These are phyloP conservation scores for Pneumocystis oryctolagi DNA, from an alignment of 1,139 yeast species.

Conservation along the genomic window DNA sequence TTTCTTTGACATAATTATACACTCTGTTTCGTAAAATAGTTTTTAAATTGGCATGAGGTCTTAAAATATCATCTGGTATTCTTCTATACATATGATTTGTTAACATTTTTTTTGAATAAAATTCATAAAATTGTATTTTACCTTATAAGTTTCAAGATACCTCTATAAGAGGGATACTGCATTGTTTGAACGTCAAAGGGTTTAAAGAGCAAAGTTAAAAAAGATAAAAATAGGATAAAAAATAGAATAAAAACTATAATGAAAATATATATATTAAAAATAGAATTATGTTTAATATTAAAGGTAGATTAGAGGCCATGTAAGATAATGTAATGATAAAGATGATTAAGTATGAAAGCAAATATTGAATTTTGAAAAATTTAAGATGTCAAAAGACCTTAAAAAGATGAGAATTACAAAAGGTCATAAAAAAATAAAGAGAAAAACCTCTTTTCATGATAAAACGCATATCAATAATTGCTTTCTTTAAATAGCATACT, in stretches of 20 bases:
- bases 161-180: not conserved
- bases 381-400: not conserved
- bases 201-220: not conserved
- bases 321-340: not conserved
- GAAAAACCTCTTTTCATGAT: not conserved
- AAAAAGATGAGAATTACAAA: not conserved
- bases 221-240: not conserved
- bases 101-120: not conserved
- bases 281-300: not conserved
- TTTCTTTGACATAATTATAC: not conserved
- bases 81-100: not conserved
- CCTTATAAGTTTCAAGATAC: not conserved
- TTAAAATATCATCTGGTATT: not conserved
- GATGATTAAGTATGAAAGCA: not conserved
- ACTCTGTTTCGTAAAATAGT: not conserved
- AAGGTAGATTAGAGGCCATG: not conserved
- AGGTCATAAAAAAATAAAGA: not conserved
- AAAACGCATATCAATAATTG: not conserved
- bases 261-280: not conserved
- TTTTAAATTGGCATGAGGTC: not conserved
- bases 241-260: not conserved
- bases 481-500: slow-evolving; percentile 19
- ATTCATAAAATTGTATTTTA: not conserved
- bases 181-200: not conserved
- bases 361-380: not conserved